These are phyloP conservation scores for Boletus subcaerulescens DNA, from an alignment of 768 basidiomycete genomes.

Conservation along the genomic window DNA sequence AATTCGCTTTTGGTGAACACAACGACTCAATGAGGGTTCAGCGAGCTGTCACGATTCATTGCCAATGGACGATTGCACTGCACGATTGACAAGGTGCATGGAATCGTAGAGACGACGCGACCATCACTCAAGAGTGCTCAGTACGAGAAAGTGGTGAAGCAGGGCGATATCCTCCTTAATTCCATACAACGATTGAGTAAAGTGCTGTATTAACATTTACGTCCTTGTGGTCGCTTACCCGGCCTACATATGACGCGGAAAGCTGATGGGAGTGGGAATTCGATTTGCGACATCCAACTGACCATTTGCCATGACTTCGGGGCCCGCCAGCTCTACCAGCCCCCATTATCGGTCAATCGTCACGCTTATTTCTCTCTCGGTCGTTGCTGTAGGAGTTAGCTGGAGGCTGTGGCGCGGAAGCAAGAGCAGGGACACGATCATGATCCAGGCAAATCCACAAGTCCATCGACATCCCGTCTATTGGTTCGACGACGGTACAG, in stretches of 20 bases:
- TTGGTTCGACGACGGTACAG: slow-evolving; percentile 68
- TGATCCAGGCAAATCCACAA: background rate
- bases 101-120: slow-evolving; percentile 89
- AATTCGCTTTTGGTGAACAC: background rate
- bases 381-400: slow-evolving; percentile 2
- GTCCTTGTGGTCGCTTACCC: background rate
- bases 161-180: slow-evolving; percentile 87
- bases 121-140: slow-evolving; percentile 75
- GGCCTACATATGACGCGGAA: background rate
- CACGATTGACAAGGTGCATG: slow-evolving; percentile 92
- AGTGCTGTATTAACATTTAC: slow-evolving; percentile 57
- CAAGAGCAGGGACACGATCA: background rate
- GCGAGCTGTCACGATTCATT: slow-evolving; percentile 91
- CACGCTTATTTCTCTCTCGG: slow-evolving; percentile 6
- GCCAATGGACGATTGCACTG: slow-evolving; percentile 81
- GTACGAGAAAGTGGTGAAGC: slow-evolving; percentile 90
- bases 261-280: background rate
- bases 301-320: background rate
- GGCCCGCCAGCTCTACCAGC: background rate
- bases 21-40: slow-evolving; percentile 28
- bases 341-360: slow-evolving; percentile 4
- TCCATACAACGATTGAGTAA: slow-evolving; percentile 87
- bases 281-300: background rate
- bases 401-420: slow-evolving; percentile 5
- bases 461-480: slow-evolving; percentile 43